Evolutionary conservation across 106 monocot species (phyloP).

Genomic region (Acanthochlamys bracteata): DNA sequence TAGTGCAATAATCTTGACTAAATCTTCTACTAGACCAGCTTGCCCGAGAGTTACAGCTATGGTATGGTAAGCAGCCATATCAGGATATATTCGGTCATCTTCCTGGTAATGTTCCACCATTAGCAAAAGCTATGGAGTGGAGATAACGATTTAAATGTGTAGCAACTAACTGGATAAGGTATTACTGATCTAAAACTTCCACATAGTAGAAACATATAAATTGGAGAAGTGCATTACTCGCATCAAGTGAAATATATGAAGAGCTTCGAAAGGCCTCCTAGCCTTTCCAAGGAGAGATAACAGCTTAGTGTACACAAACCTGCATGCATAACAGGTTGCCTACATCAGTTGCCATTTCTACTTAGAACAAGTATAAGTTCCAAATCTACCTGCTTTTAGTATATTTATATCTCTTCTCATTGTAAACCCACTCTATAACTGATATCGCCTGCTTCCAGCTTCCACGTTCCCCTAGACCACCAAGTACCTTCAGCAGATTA

Average conservation of each 20-base stretch:
- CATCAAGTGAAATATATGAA: conserved; percentile 63
- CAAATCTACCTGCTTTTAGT: conserved; percentile 66
- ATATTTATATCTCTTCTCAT: conserved; percentile 60
- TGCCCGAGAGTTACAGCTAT: conserved; percentile 94
- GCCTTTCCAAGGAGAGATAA: conserved; percentile 82
- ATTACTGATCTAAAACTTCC: no score
- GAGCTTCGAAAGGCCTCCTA: conserved; percentile 72
- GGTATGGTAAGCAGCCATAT: conserved; percentile 86
- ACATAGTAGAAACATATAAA: no score
- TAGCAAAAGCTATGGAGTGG: no score
- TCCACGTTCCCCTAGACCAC: conserved; percentile 34
- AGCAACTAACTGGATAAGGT: no score
- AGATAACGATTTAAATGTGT: no score
- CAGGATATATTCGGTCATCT: conserved; percentile 83
- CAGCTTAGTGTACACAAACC: conserved; percentile 95
- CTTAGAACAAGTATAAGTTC: no score
- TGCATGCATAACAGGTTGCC: conserved; percentile 11
- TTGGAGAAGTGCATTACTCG: conserved; percentile 26
- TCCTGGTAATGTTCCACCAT: conserved; percentile 21
- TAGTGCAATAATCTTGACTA: conserved; percentile 50
- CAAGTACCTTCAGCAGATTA: conserved; percentile 55
- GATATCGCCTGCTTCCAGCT: conserved; percentile 78
- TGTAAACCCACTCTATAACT: conserved; percentile 87
- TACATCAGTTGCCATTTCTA: no score
- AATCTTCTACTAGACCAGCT: conserved; percentile 77